Evolutionary conservation across 148 eudicot genomes (phyloP).

Genomic region (Rhododendron vialii): DNA sequence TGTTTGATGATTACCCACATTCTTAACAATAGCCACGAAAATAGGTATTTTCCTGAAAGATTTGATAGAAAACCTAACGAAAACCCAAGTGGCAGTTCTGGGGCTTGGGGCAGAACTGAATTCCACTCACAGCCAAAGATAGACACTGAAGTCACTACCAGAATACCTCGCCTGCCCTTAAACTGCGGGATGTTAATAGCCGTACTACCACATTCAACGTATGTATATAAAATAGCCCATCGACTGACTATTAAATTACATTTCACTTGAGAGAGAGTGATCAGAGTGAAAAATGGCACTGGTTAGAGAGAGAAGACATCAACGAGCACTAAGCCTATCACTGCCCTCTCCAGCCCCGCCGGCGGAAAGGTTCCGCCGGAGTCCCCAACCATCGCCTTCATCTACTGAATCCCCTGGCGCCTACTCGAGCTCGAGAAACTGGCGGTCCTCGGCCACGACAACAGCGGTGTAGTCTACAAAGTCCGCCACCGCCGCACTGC

Average conservation of each 20-base stretch:
- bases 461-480: constrained; percentile 25
- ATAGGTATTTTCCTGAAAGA: background rate
- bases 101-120: background rate
- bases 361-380: background rate
- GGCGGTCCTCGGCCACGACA: constrained; percentile 22
- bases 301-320: constrained; percentile 19
- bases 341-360: background rate
- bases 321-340: constrained; percentile 8
- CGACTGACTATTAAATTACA: background rate
- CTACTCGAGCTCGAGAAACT: constrained; percentile 22
- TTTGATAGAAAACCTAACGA: background rate
- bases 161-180: constrained; percentile 16
- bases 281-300: constrained; percentile 2
- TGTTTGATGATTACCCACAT: background rate
- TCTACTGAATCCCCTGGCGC: constrained; percentile 2
- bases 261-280: background rate
- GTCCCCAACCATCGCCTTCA: background rate
- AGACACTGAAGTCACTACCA: background rate
- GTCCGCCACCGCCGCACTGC: constrained; percentile 16
- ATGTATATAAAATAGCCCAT: background rate
- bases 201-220: background rate
- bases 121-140: background rate
- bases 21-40: background rate
- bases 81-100: background rate
- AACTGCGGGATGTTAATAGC: background rate